Conservation (phyloP, 306 rosid species). For the Cyamopsis tetragonoloba region DNA sequence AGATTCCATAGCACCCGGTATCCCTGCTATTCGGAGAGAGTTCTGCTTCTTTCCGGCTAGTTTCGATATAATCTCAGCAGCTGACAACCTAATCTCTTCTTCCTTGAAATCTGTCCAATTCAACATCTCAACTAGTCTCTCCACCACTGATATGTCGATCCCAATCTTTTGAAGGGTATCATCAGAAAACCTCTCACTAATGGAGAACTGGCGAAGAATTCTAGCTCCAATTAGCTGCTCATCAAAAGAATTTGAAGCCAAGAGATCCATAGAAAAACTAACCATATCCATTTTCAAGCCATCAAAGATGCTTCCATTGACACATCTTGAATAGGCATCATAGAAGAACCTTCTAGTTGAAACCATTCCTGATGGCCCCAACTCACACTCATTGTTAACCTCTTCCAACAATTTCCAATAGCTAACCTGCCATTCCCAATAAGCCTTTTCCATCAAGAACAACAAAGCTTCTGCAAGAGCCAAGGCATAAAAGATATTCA, state of each 20-base stretch:
- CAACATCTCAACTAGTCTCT: constrained; percentile 78
- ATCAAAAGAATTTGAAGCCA: constrained; percentile 61
- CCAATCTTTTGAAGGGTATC: constrained; percentile 86
- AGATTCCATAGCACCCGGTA: constrained; percentile 86
- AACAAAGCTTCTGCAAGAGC: constrained; percentile 80
- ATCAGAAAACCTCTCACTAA: constrained; percentile 43
- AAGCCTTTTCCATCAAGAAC: constrained; percentile 71
- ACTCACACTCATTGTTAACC: constrained; percentile 55
- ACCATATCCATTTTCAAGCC: constrained; percentile 89
- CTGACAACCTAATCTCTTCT: constrained; percentile 65
- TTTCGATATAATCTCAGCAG: constrained; percentile 66
- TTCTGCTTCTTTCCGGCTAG: constrained; percentile 73
- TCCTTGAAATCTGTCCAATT: constrained; percentile 74
- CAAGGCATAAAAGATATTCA: constrained; percentile 61
- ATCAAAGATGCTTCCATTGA: constrained; percentile 73
- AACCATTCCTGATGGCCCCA: constrained; percentile 57
- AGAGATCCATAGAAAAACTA: constrained; percentile 60
- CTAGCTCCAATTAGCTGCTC: constrained; percentile 76
- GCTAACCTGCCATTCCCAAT: constrained; percentile 67
- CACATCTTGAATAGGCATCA: constrained; percentile 81
- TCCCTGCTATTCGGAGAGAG: constrained; percentile 67
- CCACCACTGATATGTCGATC: constrained; percentile 47
- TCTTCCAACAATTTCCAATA: constrained; percentile 57
- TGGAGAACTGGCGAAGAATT: constrained; percentile 58
- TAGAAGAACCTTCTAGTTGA: constrained; percentile 71